phyloP scores from a whole-genome alignment of 352 stramenopile genomes.

The Phytophthora meadii region DNA sequence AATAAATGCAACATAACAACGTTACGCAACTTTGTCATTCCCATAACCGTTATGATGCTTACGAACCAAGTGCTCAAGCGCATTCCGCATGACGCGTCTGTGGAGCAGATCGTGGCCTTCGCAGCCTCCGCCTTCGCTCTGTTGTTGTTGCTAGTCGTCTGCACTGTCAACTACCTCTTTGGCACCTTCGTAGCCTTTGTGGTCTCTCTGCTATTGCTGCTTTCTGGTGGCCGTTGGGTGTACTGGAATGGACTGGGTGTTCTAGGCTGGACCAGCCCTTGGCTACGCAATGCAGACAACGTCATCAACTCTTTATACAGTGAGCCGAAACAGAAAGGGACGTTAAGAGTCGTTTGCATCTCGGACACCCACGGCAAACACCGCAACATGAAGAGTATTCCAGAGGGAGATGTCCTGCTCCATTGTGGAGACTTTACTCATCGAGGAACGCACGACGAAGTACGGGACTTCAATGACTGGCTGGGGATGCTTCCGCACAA shows the following conservation, averaged over 20 bases:
- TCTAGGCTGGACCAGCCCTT: constrained; percentile 52
- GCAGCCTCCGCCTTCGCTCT: constrained; percentile 7
- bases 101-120: constrained; percentile 34
- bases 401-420: constrained; percentile 85
- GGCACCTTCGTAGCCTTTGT: constrained; percentile 26
- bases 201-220: constrained; percentile 21
- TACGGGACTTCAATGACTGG: constrained; percentile 83
- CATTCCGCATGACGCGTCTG: constrained; percentile 55
- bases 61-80: constrained; percentile 32
- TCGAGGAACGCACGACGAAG: constrained; percentile 70
- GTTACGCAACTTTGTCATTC: neutral
- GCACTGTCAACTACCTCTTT: constrained; percentile 33
- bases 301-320: constrained; percentile 41
- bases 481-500: constrained; percentile 72
- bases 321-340: constrained; percentile 55
- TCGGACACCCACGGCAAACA: constrained; percentile 86
- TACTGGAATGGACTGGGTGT: constrained; percentile 74
- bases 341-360: constrained; percentile 79
- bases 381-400: constrained; percentile 61
- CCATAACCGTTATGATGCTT: constrained; percentile 26
- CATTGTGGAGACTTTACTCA: constrained; percentile 93
- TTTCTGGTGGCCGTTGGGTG: constrained; percentile 53
- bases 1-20: neutral
- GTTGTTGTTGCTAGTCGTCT: constrained; percentile 17
- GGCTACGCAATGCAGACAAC: constrained; percentile 47